Conservation (phyloP, 129 eudicot genomes). For the Escallonia rubra region DNA sequence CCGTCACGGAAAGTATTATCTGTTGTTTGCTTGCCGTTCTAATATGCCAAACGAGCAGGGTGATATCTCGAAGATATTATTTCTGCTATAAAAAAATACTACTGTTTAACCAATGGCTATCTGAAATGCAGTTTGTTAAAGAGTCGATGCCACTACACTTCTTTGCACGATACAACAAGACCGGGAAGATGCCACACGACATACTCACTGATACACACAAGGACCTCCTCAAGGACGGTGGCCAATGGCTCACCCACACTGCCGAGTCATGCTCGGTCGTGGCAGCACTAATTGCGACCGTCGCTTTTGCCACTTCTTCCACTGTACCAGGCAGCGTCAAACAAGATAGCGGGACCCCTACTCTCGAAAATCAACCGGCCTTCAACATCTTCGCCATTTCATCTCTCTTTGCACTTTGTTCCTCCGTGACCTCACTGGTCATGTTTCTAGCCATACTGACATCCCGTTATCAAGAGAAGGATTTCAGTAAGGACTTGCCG, state of each 20-base stretch:
- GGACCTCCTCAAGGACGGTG: constrained; percentile 8
- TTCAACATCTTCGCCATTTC: constrained; percentile 15
- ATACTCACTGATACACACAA: constrained; percentile 14
- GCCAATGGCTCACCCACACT: constrained; percentile 21
- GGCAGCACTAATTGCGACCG: constrained; percentile 28
- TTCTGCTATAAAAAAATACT: too few species aligned
- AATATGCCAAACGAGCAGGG: too few species aligned
- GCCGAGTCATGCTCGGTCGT: constrained; percentile 29
- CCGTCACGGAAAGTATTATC: neutral
- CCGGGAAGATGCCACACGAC: constrained; percentile 10
- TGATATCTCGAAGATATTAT: too few species aligned
- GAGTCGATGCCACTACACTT: constrained; percentile 5
- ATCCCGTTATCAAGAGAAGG: constrained; percentile 14
- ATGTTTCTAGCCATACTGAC: constrained; percentile 25
- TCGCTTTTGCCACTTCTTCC: constrained; percentile 18
- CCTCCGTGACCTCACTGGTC: constrained; percentile 25
- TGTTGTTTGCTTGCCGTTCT: neutral
- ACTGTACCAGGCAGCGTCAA: constrained; percentile 15
- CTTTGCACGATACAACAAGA: neutral
- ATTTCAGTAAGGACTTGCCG: constrained; percentile 18
- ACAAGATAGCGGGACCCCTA: neutral
- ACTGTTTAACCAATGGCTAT: too few species aligned
- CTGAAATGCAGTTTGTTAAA: constrained; percentile 10
- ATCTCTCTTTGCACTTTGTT: constrained; percentile 13
- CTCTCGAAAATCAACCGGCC: neutral